Base-by-base conservation (phyloP, 202 grass and related monocot species). In the Bolboschoenoplectus hybrid region DNA sequence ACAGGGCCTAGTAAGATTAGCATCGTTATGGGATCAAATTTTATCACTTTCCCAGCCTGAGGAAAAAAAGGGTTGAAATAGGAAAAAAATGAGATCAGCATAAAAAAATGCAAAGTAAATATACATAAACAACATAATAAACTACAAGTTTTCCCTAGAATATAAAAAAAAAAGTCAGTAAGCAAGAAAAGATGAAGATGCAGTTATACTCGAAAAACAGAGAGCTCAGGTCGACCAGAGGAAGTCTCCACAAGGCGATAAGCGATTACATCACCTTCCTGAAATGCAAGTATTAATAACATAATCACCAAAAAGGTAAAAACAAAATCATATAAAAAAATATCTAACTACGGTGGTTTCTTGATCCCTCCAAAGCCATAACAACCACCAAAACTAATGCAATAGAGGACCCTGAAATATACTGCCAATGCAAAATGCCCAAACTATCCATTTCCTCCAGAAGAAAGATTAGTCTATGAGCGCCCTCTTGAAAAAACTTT, bases 11-110 rank as follows among this genome's bases (percentile, higher is more conserved):
- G 12, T 67, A 83, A 65, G 45, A 83, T 70, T 17, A 52, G 46
- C 81, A 83, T 83, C 7, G 49, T 67, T 83, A 83, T 68, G 9
- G 81, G 81, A 70, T 83, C 63, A 52, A 83, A 83, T 70, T 52
- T 83, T 52, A 83, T 52, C 44, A 83, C 81, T 52, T 83, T 67
- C 50, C 81, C 63, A 70, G 70, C 81, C 81, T 83, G 44, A 72
- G n/a, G 52, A 35, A 53, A n/a, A 10, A 10, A 45, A 26, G 0
- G 26, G n/a, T 47, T 52, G 16, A 69, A 67, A 83, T 1, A 66
- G 45, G 14, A 49, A 49, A 3, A 52, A 67, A 83, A 55, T 83
- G 1, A 67, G 47, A 56, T 17, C 14, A 76, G 73, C 47, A 26
- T 26, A 55, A 35, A 36, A 19, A 76, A 35, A 76, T 64, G 46